These are phyloP conservation scores for Aspergillus ochraceus DNA, from an alignment of 2,329 filamentous ascomycete species.

Conservation along the genomic window DNA sequence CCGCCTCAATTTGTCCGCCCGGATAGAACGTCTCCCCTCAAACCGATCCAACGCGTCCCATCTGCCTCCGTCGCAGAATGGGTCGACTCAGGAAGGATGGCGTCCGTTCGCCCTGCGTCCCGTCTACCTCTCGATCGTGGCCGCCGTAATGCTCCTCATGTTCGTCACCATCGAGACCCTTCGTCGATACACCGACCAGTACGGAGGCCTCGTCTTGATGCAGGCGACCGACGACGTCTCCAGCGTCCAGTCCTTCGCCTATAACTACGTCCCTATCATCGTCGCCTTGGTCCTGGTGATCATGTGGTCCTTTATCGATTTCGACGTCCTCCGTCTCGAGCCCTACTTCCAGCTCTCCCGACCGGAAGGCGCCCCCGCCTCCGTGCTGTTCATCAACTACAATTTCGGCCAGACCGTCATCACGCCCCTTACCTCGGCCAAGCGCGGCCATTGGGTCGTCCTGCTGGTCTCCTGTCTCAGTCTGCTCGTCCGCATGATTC, in stretches of 20 bases:
- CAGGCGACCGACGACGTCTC: constrained; percentile 30
- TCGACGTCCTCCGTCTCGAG: constrained; percentile 51
- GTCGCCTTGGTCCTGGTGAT: constrained; percentile 48
- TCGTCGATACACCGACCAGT: constrained; percentile 29
- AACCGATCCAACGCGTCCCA: not conserved
- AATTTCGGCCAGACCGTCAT: constrained; percentile 38
- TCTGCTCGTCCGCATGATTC: constrained; percentile 32
- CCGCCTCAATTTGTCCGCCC: not conserved
- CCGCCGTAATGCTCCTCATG: constrained; percentile 25
- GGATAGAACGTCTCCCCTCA: not conserved
- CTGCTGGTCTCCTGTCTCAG: constrained; percentile 33
- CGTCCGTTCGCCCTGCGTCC: constrained; percentile 35
- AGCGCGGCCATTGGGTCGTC: constrained; percentile 34
- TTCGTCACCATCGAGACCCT: constrained; percentile 28
- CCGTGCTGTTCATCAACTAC: constrained; percentile 37
- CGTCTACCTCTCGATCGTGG: constrained; percentile 25
- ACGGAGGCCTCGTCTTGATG: constrained; percentile 32
- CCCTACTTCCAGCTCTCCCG: constrained; percentile 47
- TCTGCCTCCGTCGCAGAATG: not conserved
- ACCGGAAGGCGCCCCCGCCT: constrained; percentile 33
- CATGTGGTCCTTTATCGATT: constrained; percentile 51
- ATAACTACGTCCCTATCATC: constrained; percentile 45
- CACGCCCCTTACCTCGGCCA: constrained; percentile 32
- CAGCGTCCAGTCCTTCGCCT: constrained; percentile 30
- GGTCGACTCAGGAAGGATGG: constrained; percentile 22